Evolutionary conservation across 768 basidiomycete genomes (phyloP), one percentile per base, ranked within the genome.

Genomic region (Mycena haematopus): DNA sequence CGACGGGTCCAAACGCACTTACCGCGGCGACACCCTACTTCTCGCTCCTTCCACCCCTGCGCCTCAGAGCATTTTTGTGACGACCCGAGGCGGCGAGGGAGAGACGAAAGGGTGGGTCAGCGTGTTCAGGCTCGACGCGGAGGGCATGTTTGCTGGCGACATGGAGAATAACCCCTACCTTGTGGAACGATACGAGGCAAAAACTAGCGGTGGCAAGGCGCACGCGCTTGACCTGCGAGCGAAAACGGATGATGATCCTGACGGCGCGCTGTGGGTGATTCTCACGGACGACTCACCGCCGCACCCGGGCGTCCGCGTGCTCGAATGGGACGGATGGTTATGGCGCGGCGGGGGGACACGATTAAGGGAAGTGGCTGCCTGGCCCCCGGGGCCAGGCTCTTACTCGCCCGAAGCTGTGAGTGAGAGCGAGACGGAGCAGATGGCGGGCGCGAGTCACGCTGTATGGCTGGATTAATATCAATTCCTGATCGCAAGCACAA

Each of bases 201-300:
- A 76, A 1, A 84, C 82, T 1, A 79, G 80, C 0, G 82, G 82
- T 14, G 83, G 84, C 2, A 84, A 81, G 72, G 84, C 84, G 14
- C 79, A 84, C 58, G 84, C 82, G 3, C 73, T 84, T 11, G 83
- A 84, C 57, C 57, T 84, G 7, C 63, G 75, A 7, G 57, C 74
- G 9, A 82, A 81, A 63, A 60, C 52, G 4, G 58, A 67, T 3
- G 57, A 67, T 3, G 63, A 45, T 14, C 55, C 63, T 7, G 68
- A 60, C 4, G 73, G 74, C 13, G 78, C 75, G 0, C 69, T 81
- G 11, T 85, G 82, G 82, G 78, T 85, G 17, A 56, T 82, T 0
- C 72, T 85, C 0, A 84, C 84, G 9, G 83, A 85, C 63, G 84
- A 84, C 55, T 69, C 57, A 77, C 80, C 49, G 77, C 80, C 49